These are phyloP conservation scores for Aspergillus steynii DNA, from an alignment of 495 filamentous ascomycete genomes.

Conservation along the genomic window DNA sequence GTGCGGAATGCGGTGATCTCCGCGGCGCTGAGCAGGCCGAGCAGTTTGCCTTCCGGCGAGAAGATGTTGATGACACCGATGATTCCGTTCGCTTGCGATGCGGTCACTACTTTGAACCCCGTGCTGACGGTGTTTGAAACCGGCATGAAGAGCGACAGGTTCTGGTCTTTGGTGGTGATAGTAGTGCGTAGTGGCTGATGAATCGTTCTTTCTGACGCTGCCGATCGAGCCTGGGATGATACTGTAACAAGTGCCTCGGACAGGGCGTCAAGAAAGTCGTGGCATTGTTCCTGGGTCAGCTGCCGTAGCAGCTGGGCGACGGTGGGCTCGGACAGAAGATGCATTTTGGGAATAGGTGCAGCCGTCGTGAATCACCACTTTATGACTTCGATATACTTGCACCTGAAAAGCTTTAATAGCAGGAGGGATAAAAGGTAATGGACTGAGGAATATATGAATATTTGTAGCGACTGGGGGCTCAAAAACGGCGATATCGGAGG, in stretches of 20 bases:
- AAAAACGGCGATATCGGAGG: background rate
- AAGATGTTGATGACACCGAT: slow-evolving; percentile 81
- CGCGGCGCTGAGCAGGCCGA: slow-evolving; percentile 79
- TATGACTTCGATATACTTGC: background rate
- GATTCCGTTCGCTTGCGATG: slow-evolving; percentile 36
- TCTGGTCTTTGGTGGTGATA: slow-evolving; percentile 61
- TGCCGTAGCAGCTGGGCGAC: slow-evolving; percentile 38
- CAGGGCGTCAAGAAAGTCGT: slow-evolving; percentile 33
- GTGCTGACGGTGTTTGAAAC: slow-evolving; percentile 58
- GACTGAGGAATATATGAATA: background rate
- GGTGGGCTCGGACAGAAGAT: slow-evolving; percentile 44
- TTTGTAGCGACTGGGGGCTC: background rate
- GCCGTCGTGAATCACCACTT: background rate
- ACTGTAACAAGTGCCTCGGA: slow-evolving; percentile 32
- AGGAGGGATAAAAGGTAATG: background rate
- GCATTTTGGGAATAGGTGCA: slow-evolving; percentile 31
- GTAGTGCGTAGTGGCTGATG: slow-evolving; percentile 78
- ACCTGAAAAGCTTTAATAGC: background rate
- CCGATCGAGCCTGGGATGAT: slow-evolving; percentile 28
- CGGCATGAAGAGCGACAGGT: slow-evolving; percentile 91
- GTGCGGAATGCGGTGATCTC: slow-evolving; percentile 93
- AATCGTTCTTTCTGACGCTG: slow-evolving; percentile 31
- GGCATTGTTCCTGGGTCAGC: slow-evolving; percentile 35
- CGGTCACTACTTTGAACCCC: slow-evolving; percentile 65
- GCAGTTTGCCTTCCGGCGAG: slow-evolving; percentile 62